Base-by-base conservation (phyloP, 768 basidiomycete genomes). In the Mrakia hoshinonis region DNA sequence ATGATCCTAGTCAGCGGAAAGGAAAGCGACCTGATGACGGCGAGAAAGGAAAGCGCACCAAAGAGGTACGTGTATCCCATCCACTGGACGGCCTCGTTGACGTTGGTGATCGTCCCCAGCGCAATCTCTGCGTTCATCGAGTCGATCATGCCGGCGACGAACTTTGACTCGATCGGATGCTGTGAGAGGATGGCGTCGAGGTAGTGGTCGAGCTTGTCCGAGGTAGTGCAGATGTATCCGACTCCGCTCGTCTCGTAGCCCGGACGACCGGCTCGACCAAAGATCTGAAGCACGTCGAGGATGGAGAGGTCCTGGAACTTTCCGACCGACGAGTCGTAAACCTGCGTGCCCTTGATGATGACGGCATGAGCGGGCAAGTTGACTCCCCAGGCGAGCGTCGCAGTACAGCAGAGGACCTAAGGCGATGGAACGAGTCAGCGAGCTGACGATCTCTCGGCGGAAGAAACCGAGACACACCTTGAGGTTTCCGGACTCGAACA, bases 351-450 rank as follows among this genome's bases (percentile, higher is more conserved):
- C 80, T 99, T 99, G 82, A 96, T 97, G 74, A 96, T 81, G 67
- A 96, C 94, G 69, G 96, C 96, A 80, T 98, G 95, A 22, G 96
- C 96, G 43, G 96, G 96, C 74, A 99, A 82, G 79, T 99, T 99
- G 75, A 99, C 96, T 81, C 96, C 96, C 96, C 96, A 99, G 5
- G 96, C 96, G 52, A 99, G 83, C 3, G 96, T 99, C 6, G 96
- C 92, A 2, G 96, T 99, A 82, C 96, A 99, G 79, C 92, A 96
- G 22, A 99, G 82, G 64, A 99, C 94, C 94, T 96, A 75, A 29
- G 34, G 49, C 51, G 20, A 48, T 7, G 39, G 47, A 39, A 10
- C n/a, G 58, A 47, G 31, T 15, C 34, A n/a, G 39, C 31, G 54
- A 22, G 24, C 22, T 51, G 13, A 38, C 18, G 34, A n/a, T 31